Percentiles rank a stretch among this genome's conserved stretches.
Conservation (phyloP, 441 rosid species). For the Euphorbia celastroides region DNA sequence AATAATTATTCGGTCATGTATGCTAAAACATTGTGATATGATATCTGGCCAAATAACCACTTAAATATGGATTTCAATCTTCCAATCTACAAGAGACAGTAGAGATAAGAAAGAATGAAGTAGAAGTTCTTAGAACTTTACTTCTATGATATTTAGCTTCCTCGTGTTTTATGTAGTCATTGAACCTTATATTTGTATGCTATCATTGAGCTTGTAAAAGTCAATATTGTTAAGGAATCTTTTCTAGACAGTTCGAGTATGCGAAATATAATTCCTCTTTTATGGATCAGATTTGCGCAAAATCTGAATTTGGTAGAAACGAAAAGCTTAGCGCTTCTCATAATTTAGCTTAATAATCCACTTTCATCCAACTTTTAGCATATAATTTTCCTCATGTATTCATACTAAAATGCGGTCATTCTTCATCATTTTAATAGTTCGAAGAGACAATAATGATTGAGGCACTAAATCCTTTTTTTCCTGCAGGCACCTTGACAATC, state of each 20-base stretch:
- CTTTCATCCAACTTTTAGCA: background rate
- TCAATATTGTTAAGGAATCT: background rate
- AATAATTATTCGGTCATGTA: constrained; percentile 17
- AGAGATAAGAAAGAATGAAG: background rate
- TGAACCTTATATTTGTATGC: background rate
- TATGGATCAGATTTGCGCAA: background rate
- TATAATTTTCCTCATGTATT: background rate
- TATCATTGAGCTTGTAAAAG: background rate
- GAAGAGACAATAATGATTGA: too few relatives aligned
- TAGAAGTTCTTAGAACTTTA: background rate
- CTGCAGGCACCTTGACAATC: constrained; percentile 91
- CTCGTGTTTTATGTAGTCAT: background rate
- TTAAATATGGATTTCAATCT: background rate
- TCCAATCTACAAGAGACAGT: background rate
- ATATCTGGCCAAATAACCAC: background rate
- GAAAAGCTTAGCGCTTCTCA: background rate
- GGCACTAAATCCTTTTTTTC: constrained; percentile 7
- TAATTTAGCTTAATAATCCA: background rate
- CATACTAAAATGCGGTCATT: background rate
- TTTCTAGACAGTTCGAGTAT: background rate
- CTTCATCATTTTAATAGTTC: background rate
- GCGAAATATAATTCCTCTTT: background rate
- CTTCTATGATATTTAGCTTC: background rate
- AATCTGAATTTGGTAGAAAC: background rate
- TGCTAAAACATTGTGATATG: background rate